Evolutionary conservation across 306 rosid genomes (phyloP).

Genomic region (Castanea sativa): DNA sequence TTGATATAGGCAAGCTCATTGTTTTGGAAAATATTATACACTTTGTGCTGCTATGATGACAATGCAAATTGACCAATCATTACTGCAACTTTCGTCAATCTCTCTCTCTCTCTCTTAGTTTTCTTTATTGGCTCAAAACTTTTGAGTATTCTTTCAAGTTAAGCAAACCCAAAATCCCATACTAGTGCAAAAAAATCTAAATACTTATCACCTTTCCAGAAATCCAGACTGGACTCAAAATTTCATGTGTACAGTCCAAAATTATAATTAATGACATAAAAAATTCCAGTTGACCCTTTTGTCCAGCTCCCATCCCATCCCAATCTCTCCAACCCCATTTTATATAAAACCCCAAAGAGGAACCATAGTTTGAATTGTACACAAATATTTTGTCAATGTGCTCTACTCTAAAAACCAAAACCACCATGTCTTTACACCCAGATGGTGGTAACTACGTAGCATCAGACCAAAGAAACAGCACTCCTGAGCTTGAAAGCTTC

Average conservation of each 20-base stretch:
- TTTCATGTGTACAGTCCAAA: too few relatives aligned
- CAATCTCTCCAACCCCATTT: not conserved
- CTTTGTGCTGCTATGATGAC: not conserved
- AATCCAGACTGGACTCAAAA: not conserved
- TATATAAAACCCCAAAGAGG: not conserved
- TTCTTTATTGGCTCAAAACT: not conserved
- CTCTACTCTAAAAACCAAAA: not conserved
- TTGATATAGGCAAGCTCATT: not conserved
- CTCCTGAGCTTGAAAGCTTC: constrained; percentile 7
- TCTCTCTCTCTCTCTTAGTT: not conserved
- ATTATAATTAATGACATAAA: too few relatives aligned
- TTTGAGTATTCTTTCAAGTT: not conserved
- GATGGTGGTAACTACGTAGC: not conserved
- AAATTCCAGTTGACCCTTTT: not conserved
- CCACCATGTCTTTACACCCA: not conserved
- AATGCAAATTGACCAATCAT: too few relatives aligned
- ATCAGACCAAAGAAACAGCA: not conserved
- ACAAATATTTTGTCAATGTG: not conserved
- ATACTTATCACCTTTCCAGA: too few relatives aligned
- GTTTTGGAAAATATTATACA: not conserved
- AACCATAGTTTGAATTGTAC: not conserved
- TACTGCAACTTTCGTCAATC: too few relatives aligned
- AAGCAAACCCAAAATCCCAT: not conserved
- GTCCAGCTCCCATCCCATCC: not conserved
- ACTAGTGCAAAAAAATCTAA: too few relatives aligned